A percentile compares a stretch with the other conserved stretches of the same genome.
These are phyloP conservation scores for Taphrina betulina DNA, from an alignment of 1,139 yeast species.

Conservation along the genomic window DNA sequence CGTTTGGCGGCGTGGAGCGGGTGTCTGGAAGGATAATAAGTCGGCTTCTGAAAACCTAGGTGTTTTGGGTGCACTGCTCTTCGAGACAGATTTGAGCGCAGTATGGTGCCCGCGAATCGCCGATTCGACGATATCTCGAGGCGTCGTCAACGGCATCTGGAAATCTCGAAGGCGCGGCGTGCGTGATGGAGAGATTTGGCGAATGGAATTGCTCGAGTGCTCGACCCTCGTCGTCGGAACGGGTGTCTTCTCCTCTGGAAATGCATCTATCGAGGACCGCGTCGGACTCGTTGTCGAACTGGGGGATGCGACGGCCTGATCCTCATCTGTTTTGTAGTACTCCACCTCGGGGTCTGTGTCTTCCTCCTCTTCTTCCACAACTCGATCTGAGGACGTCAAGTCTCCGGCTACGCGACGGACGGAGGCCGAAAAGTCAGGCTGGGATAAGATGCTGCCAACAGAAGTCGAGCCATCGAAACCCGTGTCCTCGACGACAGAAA, in stretches of 20 bases:
- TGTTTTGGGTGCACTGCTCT: not conserved
- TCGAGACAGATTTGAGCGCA: not conserved
- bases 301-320: not conserved
- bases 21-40: slow-evolving; percentile 26
- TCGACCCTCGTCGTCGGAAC: not conserved
- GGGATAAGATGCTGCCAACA: slow-evolving; percentile 15
- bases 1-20: slow-evolving; percentile 7
- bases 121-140: slow-evolving; percentile 15
- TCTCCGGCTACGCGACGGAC: slow-evolving; percentile 9
- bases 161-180: slow-evolving; percentile 28
- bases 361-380: not conserved
- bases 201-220: not conserved
- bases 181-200: slow-evolving; percentile 16
- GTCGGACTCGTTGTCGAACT: too few species aligned
- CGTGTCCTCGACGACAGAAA: not conserved
- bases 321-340: not conserved
- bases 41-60: slow-evolving; percentile 13
- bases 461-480: slow-evolving; percentile 20
- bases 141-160: slow-evolving; percentile 22
- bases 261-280: too few species aligned
- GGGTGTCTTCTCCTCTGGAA: not conserved
- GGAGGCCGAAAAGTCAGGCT: slow-evolving; percentile 29
- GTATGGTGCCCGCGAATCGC: slow-evolving; percentile 23
- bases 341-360: not conserved
- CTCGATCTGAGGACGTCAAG: too few species aligned